Percentiles rank a stretch among this genome's conserved stretches.
Conservation (phyloP, 2,329 filamentous ascomycete genomes). For the Cercospora zeina region DNA sequence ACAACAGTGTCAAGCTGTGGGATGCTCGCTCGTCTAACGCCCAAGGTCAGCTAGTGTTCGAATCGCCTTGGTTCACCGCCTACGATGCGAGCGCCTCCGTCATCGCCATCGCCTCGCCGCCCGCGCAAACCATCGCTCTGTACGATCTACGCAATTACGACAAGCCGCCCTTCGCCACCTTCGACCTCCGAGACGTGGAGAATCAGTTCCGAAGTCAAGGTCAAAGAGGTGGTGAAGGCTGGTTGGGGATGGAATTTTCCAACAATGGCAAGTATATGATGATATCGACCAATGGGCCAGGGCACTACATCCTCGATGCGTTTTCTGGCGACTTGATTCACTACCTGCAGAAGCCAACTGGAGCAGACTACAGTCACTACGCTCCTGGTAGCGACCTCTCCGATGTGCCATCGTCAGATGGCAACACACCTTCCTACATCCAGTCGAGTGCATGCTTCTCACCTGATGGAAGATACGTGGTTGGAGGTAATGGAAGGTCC, state of each 20-base stretch:
- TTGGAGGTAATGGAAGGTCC: constrained; percentile 68
- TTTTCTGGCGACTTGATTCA: constrained; percentile 71
- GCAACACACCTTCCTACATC: constrained; percentile 49
- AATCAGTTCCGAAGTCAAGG: constrained; percentile 52
- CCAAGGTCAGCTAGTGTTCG: constrained; percentile 76
- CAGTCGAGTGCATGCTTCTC: constrained; percentile 83
- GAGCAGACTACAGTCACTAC: constrained; percentile 33
- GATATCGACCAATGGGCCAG: constrained; percentile 76
- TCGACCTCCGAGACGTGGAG: constrained; percentile 73
- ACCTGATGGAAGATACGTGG: constrained; percentile 82
- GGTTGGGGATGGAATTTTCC: constrained; percentile 92
- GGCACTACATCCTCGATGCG: constrained; percentile 91
- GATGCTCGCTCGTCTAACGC: constrained; percentile 77
- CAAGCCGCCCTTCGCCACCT: constrained; percentile 81
- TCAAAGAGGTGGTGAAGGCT: constrained; percentile 58
- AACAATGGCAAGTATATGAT: constrained; percentile 91
- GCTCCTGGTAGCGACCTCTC: constrained; percentile 43
- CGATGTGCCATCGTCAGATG: constrained; percentile 45
- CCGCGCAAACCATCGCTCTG: constrained; percentile 75
- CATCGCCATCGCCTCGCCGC: constrained; percentile 83
- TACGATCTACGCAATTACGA: constrained; percentile 95
- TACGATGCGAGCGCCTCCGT: constrained; percentile 92
- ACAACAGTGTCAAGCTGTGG: constrained; percentile 92
- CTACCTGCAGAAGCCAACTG: constrained; percentile 39
- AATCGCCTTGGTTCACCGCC: constrained; percentile 77